These are phyloP conservation scores for Punica granatum DNA, from an alignment of 345 rosid species.

Conservation along the genomic window DNA sequence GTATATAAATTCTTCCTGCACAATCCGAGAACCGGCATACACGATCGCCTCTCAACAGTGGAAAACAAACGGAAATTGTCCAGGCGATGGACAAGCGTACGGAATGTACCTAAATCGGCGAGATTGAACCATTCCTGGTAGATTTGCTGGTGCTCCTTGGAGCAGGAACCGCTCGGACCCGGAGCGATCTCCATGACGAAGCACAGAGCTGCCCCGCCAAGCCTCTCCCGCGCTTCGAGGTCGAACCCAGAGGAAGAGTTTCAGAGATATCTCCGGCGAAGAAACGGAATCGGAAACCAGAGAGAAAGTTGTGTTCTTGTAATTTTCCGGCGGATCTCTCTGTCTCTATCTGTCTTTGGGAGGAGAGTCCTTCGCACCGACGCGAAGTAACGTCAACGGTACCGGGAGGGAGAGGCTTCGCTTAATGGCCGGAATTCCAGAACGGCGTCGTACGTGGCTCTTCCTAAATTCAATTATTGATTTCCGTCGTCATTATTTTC, in stretches of 20 bases:
- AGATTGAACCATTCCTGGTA: conserved; percentile 80
- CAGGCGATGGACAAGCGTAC: not conserved
- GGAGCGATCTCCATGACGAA: conserved; percentile 61
- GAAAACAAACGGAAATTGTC: not conserved
- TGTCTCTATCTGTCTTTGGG: not conserved
- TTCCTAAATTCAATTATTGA: not conserved
- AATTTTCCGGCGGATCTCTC: not conserved
- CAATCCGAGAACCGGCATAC: not conserved
- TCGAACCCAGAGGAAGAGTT: not conserved
- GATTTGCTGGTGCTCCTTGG: conserved; percentile 68
- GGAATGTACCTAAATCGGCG: conserved; percentile 68
- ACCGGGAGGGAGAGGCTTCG: not conserved
- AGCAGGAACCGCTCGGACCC: conserved; percentile 54
- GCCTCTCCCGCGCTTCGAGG: not conserved
- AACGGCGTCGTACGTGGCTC: not conserved
- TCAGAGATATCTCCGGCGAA: not conserved
- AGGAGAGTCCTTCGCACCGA: not conserved
- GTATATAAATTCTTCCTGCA: no score
- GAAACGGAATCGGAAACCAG: not conserved
- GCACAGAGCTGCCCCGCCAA: not conserved
- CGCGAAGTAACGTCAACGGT: not conserved
- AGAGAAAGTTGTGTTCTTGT: no score
- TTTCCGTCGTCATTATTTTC: not conserved
- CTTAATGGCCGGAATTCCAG: not conserved
- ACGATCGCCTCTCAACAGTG: not conserved